These are phyloP conservation scores for Tausonia pullulans DNA, from an alignment of 1,284 basidiomycete genomes.

Conservation along the genomic window DNA sequence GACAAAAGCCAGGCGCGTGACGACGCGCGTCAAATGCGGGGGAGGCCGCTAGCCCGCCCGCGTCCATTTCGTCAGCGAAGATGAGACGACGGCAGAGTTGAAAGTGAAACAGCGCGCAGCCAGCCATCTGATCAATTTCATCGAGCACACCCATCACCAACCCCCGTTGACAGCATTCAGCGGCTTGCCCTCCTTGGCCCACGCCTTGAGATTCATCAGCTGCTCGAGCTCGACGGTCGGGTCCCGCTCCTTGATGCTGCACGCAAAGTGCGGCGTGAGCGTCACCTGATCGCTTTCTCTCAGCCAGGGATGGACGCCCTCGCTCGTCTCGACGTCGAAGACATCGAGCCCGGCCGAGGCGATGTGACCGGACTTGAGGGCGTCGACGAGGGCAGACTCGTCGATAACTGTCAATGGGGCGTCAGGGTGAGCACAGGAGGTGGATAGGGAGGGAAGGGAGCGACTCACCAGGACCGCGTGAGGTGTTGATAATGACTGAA, in stretches of 20 bases:
- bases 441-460: not conserved
- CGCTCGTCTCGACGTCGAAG: slow-evolving; percentile 3
- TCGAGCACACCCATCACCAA: too few species aligned
- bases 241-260: not conserved
- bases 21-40: too few species aligned
- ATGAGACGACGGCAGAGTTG: too few species aligned
- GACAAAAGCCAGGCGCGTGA: too few species aligned
- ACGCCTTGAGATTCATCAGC: not conserved
- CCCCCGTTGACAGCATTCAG: slow-evolving; percentile 7
- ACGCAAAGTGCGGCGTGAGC: slow-evolving; percentile 3
- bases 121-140: too few species aligned
- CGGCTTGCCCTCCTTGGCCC: not conserved
- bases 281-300: not conserved
- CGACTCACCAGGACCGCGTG: slow-evolving; percentile 5
- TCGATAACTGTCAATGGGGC: slow-evolving; percentile 1
- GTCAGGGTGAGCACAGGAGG: not conserved
- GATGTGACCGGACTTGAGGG: slow-evolving; percentile 9
- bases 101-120: too few species aligned
- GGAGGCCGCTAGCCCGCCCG: too few species aligned
- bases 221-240: slow-evolving; percentile 3
- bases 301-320: slow-evolving; percentile 3
- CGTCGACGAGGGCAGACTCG: slow-evolving; percentile 4
- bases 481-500: slow-evolving; percentile 8
- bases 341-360: slow-evolving; percentile 11
- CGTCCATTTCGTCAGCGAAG: too few species aligned